Base-by-base conservation (phyloP, 2,329 filamentous ascomycete species). In the Venturia aucupariae region DNA sequence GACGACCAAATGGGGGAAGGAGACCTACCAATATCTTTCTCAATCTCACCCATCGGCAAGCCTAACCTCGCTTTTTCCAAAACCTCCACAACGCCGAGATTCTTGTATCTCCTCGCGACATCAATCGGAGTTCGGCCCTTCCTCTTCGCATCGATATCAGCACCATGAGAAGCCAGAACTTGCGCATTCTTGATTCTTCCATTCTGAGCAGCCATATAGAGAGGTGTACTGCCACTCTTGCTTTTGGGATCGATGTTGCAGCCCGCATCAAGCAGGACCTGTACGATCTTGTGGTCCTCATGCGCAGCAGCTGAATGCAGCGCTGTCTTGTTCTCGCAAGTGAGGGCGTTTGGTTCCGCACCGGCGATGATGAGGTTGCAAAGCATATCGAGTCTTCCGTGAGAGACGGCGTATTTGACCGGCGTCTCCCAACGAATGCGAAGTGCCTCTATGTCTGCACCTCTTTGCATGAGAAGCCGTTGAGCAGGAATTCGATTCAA, bases 131-230 rank as follows among this genome's bases (percentile, higher is more conserved):
- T 41, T 19, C 35, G 59, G 7, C 59, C 59, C 15, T 60, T 60
- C 17, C 59, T 39, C 59, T 60, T 44, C 15, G 59, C 59, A 44
- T 41, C 8, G 17, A 60, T n/a, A 27, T 41, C 59, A 24, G 59
- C 59, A 32, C 59, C 59, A 10, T 27, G 22, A 41, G 22, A 32
- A 60, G n/a, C 41, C 30, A 60, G 59, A 8, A 60, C 7, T 13
- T 42, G 38, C 8, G 59, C 59, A 27, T 27, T 41, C 41, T 38
- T 41, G 35, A 44, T 60, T 11, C 59, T 13, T 10, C 59, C 59
- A 27, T 60, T 60, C 13, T 44, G 59, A 39, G 59, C 59, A 22
- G 59, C 59, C 35, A 60, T 11, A 38, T 60, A 60, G 22, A 60
- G 59, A 27, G 59, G 59, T 27, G 59, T 60, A 27, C 38, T 41